These are phyloP conservation scores for Rubia peregrina DNA, from an alignment of 305 asterid species.

Conservation along the genomic window DNA sequence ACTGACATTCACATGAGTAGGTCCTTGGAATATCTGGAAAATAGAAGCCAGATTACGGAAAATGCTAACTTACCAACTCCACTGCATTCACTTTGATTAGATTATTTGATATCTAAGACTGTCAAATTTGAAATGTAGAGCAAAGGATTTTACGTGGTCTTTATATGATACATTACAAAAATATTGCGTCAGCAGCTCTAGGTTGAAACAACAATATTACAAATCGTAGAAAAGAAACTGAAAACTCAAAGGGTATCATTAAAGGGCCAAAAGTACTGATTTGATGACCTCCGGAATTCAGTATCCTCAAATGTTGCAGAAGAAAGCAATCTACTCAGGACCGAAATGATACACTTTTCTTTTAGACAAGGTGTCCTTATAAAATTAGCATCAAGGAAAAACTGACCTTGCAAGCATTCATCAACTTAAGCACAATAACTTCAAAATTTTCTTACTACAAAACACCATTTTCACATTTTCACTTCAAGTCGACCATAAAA, in stretches of 20 bases:
- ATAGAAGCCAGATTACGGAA: conserved; percentile 10
- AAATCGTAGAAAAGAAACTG: no score
- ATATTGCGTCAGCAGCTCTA: no score
- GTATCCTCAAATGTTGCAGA: neutral
- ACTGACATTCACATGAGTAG: conserved; percentile 93
- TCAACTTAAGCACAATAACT: neutral
- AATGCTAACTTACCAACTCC: neutral
- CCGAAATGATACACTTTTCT: neutral
- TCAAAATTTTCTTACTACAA: neutral
- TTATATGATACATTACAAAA: no score
- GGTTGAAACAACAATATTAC: no score
- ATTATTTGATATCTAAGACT: neutral
- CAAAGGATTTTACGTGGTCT: neutral
- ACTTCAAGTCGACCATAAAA: neutral
- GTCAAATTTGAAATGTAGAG: neutral
- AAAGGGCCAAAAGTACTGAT: no score
- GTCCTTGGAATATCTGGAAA: conserved; percentile 77
- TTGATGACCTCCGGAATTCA: neutral
- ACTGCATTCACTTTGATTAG: neutral
- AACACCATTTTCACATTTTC: neutral
- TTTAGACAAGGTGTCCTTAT: neutral
- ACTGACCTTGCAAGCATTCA: neutral
- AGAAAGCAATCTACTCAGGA: neutral
- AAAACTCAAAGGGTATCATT: no score
- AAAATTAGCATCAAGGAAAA: neutral